phyloP scores from a whole-genome alignment of 441 rosid genomes.

The Populus tomentosa region DNA sequence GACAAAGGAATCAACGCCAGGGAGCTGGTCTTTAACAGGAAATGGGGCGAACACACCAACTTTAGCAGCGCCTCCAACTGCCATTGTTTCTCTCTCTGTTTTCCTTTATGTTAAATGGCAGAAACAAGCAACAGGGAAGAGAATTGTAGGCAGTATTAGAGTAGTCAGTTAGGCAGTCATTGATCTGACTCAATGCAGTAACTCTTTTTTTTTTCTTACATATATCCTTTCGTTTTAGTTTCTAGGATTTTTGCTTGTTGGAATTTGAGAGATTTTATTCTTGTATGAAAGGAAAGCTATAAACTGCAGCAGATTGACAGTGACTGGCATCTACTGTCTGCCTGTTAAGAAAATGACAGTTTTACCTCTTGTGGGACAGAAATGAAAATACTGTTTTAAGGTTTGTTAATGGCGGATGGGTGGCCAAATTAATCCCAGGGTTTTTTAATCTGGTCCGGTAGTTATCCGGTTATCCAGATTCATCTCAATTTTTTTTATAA shows the following conservation, averaged over 20 bases:
- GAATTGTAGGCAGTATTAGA: not conserved
- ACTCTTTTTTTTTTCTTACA: too few relatives aligned
- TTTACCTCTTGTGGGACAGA: too few relatives aligned
- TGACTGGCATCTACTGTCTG: slow-evolving; percentile 3
- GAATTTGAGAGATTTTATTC: slow-evolving; percentile 7
- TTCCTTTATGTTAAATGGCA: not conserved
- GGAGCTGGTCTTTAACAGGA: slow-evolving; percentile 80
- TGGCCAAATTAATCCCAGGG: too few relatives aligned
- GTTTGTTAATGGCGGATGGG: too few relatives aligned
- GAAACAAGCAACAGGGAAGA: not conserved
- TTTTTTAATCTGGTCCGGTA: too few relatives aligned
- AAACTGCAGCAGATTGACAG: slow-evolving; percentile 2
- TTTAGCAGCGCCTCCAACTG: slow-evolving; percentile 33
- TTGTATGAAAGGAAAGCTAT: slow-evolving; percentile 9
- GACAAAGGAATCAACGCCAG: slow-evolving; percentile 70
- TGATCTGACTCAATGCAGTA: slow-evolving; percentile 7
- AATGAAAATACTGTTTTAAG: too few relatives aligned
- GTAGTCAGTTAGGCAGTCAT: slow-evolving; percentile 12
- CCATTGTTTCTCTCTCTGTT: not conserved
- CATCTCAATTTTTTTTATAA: too few relatives aligned
- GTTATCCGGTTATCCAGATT: too few relatives aligned
- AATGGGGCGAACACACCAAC: slow-evolving; percentile 59
- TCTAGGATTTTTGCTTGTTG: not conserved
- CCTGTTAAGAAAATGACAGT: too few relatives aligned
- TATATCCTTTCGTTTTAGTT: not conserved